These are phyloP conservation scores for Syzygium aqueum DNA, from an alignment of 345 rosid species.

Conservation along the genomic window DNA sequence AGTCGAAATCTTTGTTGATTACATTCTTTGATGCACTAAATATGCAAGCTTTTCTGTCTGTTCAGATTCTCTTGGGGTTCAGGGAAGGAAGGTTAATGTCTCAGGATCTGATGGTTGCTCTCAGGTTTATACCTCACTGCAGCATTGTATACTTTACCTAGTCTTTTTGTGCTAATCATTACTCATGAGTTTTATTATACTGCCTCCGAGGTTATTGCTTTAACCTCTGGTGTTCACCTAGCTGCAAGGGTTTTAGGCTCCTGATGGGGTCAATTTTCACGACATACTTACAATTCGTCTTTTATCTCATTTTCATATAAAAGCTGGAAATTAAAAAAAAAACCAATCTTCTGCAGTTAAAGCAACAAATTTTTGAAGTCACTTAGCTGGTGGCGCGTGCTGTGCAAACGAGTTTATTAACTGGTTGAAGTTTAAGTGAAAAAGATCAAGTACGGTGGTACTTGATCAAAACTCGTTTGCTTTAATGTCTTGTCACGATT, in stretches of 20 bases:
- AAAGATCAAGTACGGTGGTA: background rate
- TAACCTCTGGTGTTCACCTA: background rate
- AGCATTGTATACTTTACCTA: background rate
- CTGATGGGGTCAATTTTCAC: background rate
- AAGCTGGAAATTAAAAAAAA: background rate
- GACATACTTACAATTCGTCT: background rate
- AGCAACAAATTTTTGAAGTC: background rate
- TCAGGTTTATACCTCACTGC: constrained; percentile 41
- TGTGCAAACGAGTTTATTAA: background rate
- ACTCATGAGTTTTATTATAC: background rate
- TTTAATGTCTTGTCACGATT: background rate
- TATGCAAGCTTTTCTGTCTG: background rate
- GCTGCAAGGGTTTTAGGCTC: background rate
- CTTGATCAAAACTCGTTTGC: background rate
- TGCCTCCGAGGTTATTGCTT: background rate
- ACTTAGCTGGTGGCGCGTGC: background rate
- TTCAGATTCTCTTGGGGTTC: constrained; percentile 92
- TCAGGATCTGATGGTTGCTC: constrained; percentile 53
- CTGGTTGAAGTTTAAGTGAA: background rate
- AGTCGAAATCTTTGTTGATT: background rate
- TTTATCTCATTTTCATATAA: background rate
- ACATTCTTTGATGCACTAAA: background rate
- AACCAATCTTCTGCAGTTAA: background rate
- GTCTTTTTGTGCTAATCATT: background rate
- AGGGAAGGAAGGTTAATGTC: constrained; percentile 73